Evolutionary conservation across 306 rosid genomes (phyloP).

Genomic region (Sechiopsis laciniata): DNA sequence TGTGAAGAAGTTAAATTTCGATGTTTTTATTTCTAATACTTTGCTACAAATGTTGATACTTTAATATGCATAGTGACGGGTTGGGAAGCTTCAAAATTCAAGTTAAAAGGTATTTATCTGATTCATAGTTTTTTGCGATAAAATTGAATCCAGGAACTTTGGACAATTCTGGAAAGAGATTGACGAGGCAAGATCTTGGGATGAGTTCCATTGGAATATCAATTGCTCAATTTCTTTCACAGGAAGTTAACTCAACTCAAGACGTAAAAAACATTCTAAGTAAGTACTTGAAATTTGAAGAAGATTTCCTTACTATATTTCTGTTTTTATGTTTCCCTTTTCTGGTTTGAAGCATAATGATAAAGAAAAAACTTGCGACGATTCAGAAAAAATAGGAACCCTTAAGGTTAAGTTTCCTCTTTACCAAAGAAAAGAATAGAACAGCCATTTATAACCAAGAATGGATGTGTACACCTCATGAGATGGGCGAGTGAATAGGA

Average conservation of each 20-base stretch:
- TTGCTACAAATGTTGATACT: background rate
- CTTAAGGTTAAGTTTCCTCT: background rate
- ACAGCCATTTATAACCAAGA: background rate
- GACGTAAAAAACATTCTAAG: slow-evolving; percentile 51
- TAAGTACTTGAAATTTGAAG: slow-evolving; percentile 31
- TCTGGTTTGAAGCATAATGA: background rate
- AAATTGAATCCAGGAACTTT: slow-evolving; percentile 23
- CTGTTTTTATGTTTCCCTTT: background rate
- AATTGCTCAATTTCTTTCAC: slow-evolving; percentile 45
- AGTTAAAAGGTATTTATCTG: background rate
- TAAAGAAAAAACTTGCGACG: background rate
- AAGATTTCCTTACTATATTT: background rate
- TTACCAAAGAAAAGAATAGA: background rate
- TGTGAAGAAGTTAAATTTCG: background rate
- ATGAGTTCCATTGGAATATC: slow-evolving; percentile 73
- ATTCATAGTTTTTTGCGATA: background rate
- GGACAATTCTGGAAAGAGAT: slow-evolving; percentile 43
- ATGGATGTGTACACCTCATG: background rate
- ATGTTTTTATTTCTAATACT: background rate
- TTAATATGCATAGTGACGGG: background rate
- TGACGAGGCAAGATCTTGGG: slow-evolving; percentile 41
- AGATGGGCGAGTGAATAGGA: background rate
- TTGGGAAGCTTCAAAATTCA: background rate
- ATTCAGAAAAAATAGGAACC: background rate
- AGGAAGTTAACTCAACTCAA: slow-evolving; percentile 35